These are phyloP conservation scores for Casuarina equisetifolia DNA, from an alignment of 306 rosid genomes.

Conservation along the genomic window DNA sequence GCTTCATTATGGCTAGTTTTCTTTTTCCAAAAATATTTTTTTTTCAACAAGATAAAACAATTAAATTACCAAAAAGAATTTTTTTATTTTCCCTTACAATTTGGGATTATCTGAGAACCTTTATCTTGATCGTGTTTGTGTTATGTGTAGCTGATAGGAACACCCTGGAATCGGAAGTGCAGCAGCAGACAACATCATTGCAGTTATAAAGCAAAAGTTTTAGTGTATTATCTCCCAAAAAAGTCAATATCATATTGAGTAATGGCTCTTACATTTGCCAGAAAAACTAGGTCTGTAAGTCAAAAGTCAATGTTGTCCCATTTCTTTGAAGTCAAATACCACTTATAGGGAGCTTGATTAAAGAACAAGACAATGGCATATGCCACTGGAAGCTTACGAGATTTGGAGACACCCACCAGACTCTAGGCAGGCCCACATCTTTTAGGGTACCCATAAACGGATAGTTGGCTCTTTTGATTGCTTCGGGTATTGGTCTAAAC, in stretches of 20 bases:
- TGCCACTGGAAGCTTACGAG: not conserved
- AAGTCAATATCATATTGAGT: not conserved
- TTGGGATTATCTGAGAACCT: too few species aligned
- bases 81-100: too few species aligned
- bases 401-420: not conserved
- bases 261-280: not conserved
- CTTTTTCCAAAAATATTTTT: too few species aligned
- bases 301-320: conserved; percentile 5
- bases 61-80: too few species aligned
- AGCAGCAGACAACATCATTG: conserved; percentile 27
- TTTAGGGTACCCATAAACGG: not conserved
- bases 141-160: conserved; percentile 23
- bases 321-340: not conserved
- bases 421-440: not conserved
- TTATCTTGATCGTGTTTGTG: conserved; percentile 25
- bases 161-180: conserved; percentile 38
- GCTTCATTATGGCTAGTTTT: too few species aligned
- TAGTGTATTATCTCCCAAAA: not conserved
- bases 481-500: conserved; percentile 21
- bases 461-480: not conserved
- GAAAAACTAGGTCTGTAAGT: not conserved
- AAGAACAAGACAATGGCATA: not conserved
- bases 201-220: not conserved
- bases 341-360: not conserved
- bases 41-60: too few species aligned